These are phyloP conservation scores for Cyclospora cayetanensis DNA, from an alignment of 169 alveolate genomes.

Conservation along the genomic window DNA sequence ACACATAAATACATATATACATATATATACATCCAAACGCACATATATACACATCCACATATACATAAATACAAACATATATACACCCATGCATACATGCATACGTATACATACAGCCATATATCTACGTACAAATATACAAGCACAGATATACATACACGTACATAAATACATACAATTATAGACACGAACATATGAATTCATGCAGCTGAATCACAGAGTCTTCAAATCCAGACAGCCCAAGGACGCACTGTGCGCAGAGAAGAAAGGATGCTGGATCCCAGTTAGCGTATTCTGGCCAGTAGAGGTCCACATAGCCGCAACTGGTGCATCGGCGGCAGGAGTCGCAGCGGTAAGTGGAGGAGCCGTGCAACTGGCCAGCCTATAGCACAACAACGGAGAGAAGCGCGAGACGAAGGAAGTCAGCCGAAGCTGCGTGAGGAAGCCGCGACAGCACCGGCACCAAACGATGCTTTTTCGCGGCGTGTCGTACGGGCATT, in stretches of 20 bases:
- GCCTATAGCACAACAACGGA: neutral
- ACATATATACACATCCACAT: too few species aligned
- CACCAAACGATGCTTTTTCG: neutral
- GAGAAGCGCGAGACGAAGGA: neutral
- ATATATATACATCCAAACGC: too few species aligned
- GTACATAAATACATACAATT: too few species aligned
- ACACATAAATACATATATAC: too few species aligned
- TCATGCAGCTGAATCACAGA: too few species aligned
- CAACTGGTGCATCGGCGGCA: constrained; percentile 83
- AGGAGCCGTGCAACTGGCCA: constrained; percentile 77
- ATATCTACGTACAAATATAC: too few species aligned
- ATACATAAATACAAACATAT: too few species aligned
- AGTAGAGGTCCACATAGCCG: constrained; percentile 77
- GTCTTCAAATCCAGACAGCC: too few species aligned
- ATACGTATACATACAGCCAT: too few species aligned
- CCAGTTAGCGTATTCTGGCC: constrained; percentile 83
- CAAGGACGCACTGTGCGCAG: neutral
- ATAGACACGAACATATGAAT: too few species aligned
- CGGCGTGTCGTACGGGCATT: neutral
- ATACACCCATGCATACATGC: too few species aligned
- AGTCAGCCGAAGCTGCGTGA: neutral
- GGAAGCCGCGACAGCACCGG: neutral
- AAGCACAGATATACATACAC: too few species aligned
- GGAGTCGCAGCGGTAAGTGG: constrained; percentile 82
- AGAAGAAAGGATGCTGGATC: constrained; percentile 40